phyloP scores from a whole-genome alignment of 1,284 basidiomycete genomes.

The Earliella scabrosa region DNA sequence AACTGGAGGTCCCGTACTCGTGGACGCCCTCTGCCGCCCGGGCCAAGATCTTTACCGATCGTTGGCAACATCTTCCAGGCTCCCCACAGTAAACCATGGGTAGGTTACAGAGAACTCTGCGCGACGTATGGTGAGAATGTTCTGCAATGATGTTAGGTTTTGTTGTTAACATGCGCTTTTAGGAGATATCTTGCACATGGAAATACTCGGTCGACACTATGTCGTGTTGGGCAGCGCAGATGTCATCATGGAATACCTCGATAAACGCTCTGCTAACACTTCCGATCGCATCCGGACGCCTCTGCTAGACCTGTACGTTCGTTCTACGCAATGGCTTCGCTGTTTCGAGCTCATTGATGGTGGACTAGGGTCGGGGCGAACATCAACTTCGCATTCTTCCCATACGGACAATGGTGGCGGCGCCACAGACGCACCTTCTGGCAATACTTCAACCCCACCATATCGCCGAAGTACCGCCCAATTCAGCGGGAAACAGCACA shows the following conservation, averaged over 20 bases:
- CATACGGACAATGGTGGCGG: constrained; percentile 8
- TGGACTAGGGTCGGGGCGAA: not conserved
- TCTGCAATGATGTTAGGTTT: too few species aligned
- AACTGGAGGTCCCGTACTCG: not conserved
- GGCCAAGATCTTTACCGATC: not conserved
- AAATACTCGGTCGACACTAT: too few species aligned
- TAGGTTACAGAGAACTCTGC: not conserved
- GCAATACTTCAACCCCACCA: constrained; percentile 6
- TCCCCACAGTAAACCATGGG: not conserved
- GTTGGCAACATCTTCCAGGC: constrained; percentile 1
- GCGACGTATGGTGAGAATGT: constrained; percentile 2
- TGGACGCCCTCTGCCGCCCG: constrained; percentile 6
- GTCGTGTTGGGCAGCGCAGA: too few species aligned
- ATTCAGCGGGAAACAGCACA: not conserved
- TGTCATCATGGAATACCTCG: not conserved
- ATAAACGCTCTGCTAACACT: constrained; percentile 19
- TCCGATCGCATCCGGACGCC: constrained; percentile 9
- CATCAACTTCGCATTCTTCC: constrained; percentile 5
- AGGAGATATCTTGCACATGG: not conserved
- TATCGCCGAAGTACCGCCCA: not conserved
- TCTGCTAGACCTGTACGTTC: not conserved
- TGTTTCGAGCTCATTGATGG: too few species aligned
- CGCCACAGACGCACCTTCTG: not conserved
- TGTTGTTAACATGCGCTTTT: too few species aligned
- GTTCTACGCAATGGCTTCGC: too few species aligned